Percentiles rank a stretch among this genome's conserved stretches.
phyloP scores from a whole-genome alignment of 2,329 filamentous ascomycete genomes.

The Tricladium varicosporioides region DNA sequence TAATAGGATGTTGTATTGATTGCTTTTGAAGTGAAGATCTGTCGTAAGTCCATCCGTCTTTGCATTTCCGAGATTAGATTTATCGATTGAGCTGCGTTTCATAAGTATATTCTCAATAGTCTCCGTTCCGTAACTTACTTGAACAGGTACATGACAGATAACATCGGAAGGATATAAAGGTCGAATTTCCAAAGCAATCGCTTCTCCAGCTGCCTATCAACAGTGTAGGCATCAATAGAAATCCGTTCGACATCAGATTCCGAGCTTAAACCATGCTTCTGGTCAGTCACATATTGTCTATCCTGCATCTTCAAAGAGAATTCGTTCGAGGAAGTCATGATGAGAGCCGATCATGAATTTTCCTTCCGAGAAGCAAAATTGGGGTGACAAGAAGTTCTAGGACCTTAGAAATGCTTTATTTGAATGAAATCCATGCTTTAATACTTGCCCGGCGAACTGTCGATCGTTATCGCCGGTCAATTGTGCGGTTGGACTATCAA shows the following conservation, averaged over 20 bases:
- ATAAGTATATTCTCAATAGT: constrained; percentile 10
- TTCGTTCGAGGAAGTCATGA: neutral
- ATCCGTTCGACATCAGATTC: constrained; percentile 1
- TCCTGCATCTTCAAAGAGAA: neutral
- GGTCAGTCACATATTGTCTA: neutral
- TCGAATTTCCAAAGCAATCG: constrained; percentile 41
- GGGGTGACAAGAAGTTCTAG: too few species aligned
- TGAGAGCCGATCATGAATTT: neutral
- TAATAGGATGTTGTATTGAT: constrained; percentile 59
- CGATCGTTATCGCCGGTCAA: neutral
- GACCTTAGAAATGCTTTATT: too few species aligned
- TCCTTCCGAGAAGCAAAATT: too few species aligned
- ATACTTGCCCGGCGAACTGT: neutral
- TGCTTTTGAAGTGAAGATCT: constrained; percentile 41
- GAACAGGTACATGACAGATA: constrained; percentile 44
- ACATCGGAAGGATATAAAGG: constrained; percentile 40
- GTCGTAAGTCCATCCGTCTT: constrained; percentile 41
- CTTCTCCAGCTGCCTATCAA: neutral
- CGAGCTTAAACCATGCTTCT: neutral
- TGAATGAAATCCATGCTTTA: neutral
- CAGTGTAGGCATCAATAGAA: neutral
- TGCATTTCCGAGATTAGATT: constrained; percentile 42
- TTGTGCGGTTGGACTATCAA: neutral
- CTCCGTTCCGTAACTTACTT: constrained; percentile 32
- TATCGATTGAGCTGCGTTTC: constrained; percentile 26